phyloP scores from a whole-genome alignment of 805 yeast genomes.

The Ogataea angusta region DNA sequence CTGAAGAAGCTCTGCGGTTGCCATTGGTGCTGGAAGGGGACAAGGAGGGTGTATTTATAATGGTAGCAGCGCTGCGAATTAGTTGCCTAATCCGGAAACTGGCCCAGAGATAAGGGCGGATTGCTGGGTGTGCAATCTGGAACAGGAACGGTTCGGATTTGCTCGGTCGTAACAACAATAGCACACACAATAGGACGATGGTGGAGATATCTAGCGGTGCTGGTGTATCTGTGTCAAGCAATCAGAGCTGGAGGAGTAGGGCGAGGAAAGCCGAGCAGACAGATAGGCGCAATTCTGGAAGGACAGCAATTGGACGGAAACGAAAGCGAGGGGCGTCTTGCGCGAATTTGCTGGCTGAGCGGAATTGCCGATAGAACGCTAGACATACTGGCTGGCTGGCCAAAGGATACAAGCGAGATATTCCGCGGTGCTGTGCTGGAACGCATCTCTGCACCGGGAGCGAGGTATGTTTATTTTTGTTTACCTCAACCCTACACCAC shows the following conservation, averaged over 20 bases:
- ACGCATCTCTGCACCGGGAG: too few species aligned
- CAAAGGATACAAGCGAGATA: too few species aligned
- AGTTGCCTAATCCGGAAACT: slow-evolving; percentile 5
- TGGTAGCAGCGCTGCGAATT: background rate
- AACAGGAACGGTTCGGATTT: slow-evolving; percentile 6
- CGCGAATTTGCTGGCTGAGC: too few species aligned
- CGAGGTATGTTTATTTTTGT: too few species aligned
- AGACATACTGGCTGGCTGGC: too few species aligned
- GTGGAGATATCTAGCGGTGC: background rate
- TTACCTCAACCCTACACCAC: background rate
- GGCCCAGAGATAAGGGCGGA: slow-evolving; percentile 2
- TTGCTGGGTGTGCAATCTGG: slow-evolving; percentile 1
- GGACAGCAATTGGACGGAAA: too few species aligned
- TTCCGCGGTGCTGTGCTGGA: too few species aligned
- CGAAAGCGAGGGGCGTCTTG: too few species aligned
- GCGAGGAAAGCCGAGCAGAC: background rate
- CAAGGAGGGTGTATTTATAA: slow-evolving; percentile 3
- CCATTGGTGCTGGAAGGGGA: slow-evolving; percentile 18
- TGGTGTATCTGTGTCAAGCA: background rate
- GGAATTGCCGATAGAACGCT: too few species aligned
- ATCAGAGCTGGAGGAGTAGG: background rate
- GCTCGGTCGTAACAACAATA: slow-evolving; percentile 4
- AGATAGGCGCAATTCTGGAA: background rate
- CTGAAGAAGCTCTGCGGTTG: slow-evolving; percentile 32
- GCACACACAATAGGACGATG: background rate